Conservation (phyloP, 1,284 basidiomycete species). For the Phenoliferia sp. region DNA sequence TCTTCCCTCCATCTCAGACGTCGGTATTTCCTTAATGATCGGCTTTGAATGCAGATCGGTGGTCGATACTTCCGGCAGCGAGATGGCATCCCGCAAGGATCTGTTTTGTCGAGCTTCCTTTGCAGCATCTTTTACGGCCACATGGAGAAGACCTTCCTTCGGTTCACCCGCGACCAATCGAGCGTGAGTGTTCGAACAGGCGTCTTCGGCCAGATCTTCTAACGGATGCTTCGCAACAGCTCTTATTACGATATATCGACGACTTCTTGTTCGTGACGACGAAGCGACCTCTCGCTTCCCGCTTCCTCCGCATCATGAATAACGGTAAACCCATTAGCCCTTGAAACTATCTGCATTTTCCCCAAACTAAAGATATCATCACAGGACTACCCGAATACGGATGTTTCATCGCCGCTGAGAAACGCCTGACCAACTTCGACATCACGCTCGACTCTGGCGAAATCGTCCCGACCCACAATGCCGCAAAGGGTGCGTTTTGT, state of each 20-base stretch:
- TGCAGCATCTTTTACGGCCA: slow-evolving; percentile 94
- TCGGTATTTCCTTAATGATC: too few relatives aligned
- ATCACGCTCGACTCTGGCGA: slow-evolving; percentile 44
- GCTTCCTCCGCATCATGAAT: slow-evolving; percentile 75
- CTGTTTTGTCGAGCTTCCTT: slow-evolving; percentile 77
- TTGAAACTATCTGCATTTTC: neutral
- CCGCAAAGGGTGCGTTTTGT: neutral
- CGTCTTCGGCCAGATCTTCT: neutral
- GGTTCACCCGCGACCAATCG: slow-evolving; percentile 55
- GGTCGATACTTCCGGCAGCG: slow-evolving; percentile 72
- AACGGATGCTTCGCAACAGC: slow-evolving; percentile 47
- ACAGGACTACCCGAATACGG: slow-evolving; percentile 86
- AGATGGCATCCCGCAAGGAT: slow-evolving; percentile 93
- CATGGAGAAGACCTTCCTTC: slow-evolving; percentile 64
- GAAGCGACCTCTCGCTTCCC: slow-evolving; percentile 55
- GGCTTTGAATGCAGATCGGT: too few relatives aligned
- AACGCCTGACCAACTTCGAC: slow-evolving; percentile 84
- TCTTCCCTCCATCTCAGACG: neutral
- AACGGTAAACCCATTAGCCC: slow-evolving; percentile 49
- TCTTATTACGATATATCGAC: slow-evolving; percentile 80
- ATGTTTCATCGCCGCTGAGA: slow-evolving; percentile 79
- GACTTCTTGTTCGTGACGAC: slow-evolving; percentile 90
- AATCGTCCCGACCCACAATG: slow-evolving; percentile 17
- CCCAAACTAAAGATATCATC: neutral
- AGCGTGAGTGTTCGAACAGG: slow-evolving; percentile 52